phyloP scores from a whole-genome alignment of 2,329 filamentous ascomycete species.

The Ustilaginoidea virens region DNA sequence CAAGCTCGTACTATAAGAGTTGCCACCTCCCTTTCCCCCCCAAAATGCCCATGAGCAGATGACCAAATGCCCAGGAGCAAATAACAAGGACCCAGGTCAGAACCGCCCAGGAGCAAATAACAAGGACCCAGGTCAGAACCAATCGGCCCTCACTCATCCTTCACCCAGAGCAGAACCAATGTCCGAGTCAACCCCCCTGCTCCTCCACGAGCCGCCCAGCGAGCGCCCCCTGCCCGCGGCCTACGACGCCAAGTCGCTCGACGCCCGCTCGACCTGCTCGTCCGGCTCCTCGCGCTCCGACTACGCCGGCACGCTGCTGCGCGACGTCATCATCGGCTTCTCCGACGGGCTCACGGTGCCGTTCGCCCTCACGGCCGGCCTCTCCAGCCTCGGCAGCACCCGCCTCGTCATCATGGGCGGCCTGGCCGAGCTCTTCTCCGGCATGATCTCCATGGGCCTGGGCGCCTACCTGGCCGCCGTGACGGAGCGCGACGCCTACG shows the following conservation, averaged over 20 bases:
- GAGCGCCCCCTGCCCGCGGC: conserved; percentile 10
- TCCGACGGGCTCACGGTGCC: conserved; percentile 68
- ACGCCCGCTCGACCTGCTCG: conserved; percentile 8
- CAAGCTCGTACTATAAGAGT: too few species aligned
- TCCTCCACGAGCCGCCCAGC: conserved; percentile 15
- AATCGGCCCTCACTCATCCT: too few species aligned
- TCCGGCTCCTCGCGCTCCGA: conserved; percentile 12
- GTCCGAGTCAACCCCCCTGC: conserved; percentile 18
- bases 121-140: too few species aligned
- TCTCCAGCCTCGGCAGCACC: conserved; percentile 49
- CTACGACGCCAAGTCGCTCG: conserved; percentile 12
- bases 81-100: too few species aligned
- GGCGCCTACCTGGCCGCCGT: conserved; percentile 56
- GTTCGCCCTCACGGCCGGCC: conserved; percentile 62
- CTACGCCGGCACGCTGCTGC: conserved; percentile 33
- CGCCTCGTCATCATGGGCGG: conserved; percentile 56
- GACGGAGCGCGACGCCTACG: conserved; percentile 36
- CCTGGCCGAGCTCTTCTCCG: conserved; percentile 59
- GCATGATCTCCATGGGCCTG: conserved; percentile 64
- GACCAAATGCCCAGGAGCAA: too few species aligned
- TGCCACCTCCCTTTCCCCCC: too few species aligned
- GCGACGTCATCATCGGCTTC: conserved; percentile 59
- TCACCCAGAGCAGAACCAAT: too few species aligned
- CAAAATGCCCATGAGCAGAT: too few species aligned
- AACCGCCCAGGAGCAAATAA: too few species aligned